Base-by-base conservation (phyloP, 1,139 yeast genomes). In the Sugiyamaella pinicola region DNA sequence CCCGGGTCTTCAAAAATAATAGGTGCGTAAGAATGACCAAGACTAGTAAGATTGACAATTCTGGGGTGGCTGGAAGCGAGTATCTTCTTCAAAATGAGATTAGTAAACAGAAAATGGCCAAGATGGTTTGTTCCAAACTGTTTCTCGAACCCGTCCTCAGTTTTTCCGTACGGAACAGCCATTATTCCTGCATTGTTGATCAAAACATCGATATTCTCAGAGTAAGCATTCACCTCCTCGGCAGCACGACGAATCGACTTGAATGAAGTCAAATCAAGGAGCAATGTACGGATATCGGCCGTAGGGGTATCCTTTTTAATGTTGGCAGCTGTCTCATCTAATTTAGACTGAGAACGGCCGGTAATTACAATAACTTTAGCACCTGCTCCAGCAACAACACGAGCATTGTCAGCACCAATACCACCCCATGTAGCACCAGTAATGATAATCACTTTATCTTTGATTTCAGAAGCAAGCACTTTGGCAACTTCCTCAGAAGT, bases 161-260 rank as follows among this genome's bases (percentile, higher is more conserved):
- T 85, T 34, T 73, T 60, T 15, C 79, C 74, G 64, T 73, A 81
- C 0, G 93, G 93, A 26, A 83, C 73, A 4, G 87, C 91, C 82
- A 85, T 84, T 2, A 85, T 82, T 2, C 93, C 91, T 0, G 95
- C 90, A 64, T 86, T 87, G 60, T 85, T 80, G 41, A 87, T 77
- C 37, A 87, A 74, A 18, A 86, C 47, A 44, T 55, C 54, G 18
- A 55, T 47, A 41, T 28, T 29, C 24, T 42, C 54, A 12, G 52
- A 13, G 28, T 46, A 43, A 13, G 24, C 33, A 18, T 49, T 47
- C 21, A 55, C 49, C 18, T 47, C 46, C 12, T 49, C 37, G 4
- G 53, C 55, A 13, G 50, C 54, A 1, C 29, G 38, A 3, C 53
- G 49, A 18, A 52, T 46, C 4, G 55, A 52, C 26, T 49, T 41